Evolutionary conservation across 1,284 basidiomycete species (phyloP).

Genomic region (Cystobasidiaceae sp.): DNA sequence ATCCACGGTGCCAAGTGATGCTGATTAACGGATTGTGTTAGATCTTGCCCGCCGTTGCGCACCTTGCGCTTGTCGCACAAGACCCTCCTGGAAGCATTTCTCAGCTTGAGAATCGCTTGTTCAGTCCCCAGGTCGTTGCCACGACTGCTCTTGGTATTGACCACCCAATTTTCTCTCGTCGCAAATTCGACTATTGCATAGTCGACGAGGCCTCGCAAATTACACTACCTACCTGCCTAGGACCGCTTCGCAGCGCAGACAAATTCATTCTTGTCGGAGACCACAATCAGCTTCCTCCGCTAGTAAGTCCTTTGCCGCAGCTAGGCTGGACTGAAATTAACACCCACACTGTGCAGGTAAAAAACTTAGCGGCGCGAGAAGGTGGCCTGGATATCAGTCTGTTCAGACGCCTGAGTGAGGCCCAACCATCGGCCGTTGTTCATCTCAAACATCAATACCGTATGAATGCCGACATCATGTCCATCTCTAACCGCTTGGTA

Average conservation of each 20-base stretch:
- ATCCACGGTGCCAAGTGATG: not conserved
- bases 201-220: slow-evolving; percentile 98
- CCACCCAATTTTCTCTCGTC: slow-evolving; percentile 76
- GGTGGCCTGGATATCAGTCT: slow-evolving; percentile 84
- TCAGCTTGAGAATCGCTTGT: slow-evolving; percentile 70
- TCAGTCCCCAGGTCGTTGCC: slow-evolving; percentile 85
- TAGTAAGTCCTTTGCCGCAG: no score
- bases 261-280: slow-evolving; percentile 94
- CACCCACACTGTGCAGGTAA: slow-evolving; percentile 60
- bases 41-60: slow-evolving; percentile 58
- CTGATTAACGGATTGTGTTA: not conserved
- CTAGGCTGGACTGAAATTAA: no score
- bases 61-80: slow-evolving; percentile 61
- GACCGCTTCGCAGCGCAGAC: slow-evolving; percentile 82
- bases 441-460: slow-evolving; percentile 85
- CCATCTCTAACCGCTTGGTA: slow-evolving; percentile 80
- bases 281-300: slow-evolving; percentile 90
- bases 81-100: slow-evolving; percentile 61
- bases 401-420: slow-evolving; percentile 79
- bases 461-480: slow-evolving; percentile 97
- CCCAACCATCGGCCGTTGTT: slow-evolving; percentile 74
- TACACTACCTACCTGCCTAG: slow-evolving; percentile 88
- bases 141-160: slow-evolving; percentile 90
- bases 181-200: slow-evolving; percentile 93
- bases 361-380: slow-evolving; percentile 68